These are phyloP conservation scores for Saccharomyces hybrid DNA, from an alignment of 1,139 yeast genomes.

Conservation along the genomic window DNA sequence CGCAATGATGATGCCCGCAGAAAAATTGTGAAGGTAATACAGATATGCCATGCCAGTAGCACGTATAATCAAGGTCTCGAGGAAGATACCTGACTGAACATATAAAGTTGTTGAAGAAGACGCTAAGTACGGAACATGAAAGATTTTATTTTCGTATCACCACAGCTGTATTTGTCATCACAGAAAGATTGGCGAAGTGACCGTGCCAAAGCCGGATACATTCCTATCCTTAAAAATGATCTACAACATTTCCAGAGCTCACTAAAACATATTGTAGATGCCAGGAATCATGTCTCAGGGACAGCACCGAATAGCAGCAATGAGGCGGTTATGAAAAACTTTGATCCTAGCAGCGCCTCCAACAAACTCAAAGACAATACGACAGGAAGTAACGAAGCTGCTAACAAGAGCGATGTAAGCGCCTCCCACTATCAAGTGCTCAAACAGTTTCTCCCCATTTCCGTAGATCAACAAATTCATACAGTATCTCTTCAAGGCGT, in stretches of 20 bases:
- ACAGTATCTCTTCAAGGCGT: conserved; percentile 18
- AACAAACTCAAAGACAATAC: neutral
- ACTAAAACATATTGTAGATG: conserved; percentile 4
- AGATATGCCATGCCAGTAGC: neutral
- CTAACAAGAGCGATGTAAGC: neutral
- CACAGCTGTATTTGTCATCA: conserved; percentile 18
- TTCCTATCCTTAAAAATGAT: conserved; percentile 26
- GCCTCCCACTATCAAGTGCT: conserved; percentile 12
- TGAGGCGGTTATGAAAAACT: neutral
- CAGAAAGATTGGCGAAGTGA: conserved; percentile 22
- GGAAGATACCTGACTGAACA: neutral
- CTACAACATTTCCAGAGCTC: conserved; percentile 17
- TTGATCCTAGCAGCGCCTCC: neutral
- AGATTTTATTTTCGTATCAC: conserved; percentile 24
- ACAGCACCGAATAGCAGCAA: neutral
- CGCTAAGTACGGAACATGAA: conserved; percentile 4
- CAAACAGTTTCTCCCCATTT: conserved; percentile 22
- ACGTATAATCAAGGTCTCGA: neutral
- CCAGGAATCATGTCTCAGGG: neutral
- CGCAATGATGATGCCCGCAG: neutral
- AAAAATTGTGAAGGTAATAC: neutral
- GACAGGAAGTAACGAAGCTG: neutral
- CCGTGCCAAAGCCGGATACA: conserved; percentile 18
- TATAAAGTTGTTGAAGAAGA: neutral
- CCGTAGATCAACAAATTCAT: conserved; percentile 22